phyloP scores from a whole-genome alignment of 805 yeast genomes.

The Kluyveromyces aestuarii region DNA sequence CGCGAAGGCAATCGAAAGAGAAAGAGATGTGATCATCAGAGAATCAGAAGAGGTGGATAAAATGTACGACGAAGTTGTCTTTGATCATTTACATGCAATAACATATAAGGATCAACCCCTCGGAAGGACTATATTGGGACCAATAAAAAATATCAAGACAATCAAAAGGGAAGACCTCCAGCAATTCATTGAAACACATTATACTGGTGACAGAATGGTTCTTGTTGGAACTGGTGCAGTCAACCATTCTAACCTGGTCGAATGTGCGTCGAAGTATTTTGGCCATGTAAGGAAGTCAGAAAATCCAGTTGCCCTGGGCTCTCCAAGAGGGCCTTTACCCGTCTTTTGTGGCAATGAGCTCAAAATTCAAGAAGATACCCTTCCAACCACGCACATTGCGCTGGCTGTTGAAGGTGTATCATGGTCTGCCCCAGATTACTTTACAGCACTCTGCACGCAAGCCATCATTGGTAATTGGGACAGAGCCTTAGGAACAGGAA shows the following conservation, averaged over 20 bases:
- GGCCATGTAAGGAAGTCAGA: constrained; percentile 50
- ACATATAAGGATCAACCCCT: constrained; percentile 85
- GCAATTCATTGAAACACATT: constrained; percentile 73
- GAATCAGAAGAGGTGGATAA: constrained; percentile 97
- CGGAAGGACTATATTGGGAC: constrained; percentile 95
- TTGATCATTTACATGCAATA: constrained; percentile 91
- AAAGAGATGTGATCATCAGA: constrained; percentile 90
- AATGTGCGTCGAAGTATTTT: constrained; percentile 66
- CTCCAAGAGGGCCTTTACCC: constrained; percentile 57
- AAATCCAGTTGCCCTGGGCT: constrained; percentile 59
- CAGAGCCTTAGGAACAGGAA: constrained; percentile 76
- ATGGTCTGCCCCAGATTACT: constrained; percentile 94
- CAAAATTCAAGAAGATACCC: constrained; percentile 67
- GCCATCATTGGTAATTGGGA: constrained; percentile 98
- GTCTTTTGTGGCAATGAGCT: constrained; percentile 79
- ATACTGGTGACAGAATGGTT: constrained; percentile 96
- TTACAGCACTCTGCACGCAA: constrained; percentile 91
- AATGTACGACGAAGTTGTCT: constrained; percentile 96
- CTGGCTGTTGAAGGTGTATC: constrained; percentile 96
- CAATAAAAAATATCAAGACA: constrained; percentile 76
- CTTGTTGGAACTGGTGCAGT: constrained; percentile 96
- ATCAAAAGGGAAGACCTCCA: constrained; percentile 70
- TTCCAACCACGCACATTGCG: constrained; percentile 88
- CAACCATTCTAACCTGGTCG: constrained; percentile 74
- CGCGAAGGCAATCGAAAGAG: constrained; percentile 81